Evolutionary conservation across 1,284 basidiomycete genomes (phyloP).

Genomic region (Rhodotorula sp.): DNA sequence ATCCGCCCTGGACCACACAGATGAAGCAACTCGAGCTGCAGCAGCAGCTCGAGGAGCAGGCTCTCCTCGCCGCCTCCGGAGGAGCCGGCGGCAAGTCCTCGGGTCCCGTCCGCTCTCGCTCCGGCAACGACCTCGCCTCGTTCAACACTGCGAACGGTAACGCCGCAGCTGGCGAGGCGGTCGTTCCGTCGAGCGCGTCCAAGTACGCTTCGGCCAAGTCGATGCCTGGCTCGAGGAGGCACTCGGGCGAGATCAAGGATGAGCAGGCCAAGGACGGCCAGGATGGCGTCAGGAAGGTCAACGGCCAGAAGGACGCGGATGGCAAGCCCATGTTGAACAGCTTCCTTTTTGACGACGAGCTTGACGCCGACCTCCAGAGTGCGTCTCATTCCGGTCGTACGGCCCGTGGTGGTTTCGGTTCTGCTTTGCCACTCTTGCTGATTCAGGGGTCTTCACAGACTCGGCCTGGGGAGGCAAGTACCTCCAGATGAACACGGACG

Average conservation of each 20-base stretch:
- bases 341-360: slow-evolving; percentile 82
- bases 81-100: slow-evolving; percentile 39
- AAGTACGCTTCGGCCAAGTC: slow-evolving; percentile 32
- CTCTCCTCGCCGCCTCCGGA: slow-evolving; percentile 45
- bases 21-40: slow-evolving; percentile 42
- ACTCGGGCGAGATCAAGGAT: slow-evolving; percentile 38
- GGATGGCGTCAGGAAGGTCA: slow-evolving; percentile 7
- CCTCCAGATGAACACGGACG: slow-evolving; percentile 78
- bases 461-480: slow-evolving; percentile 70
- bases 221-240: slow-evolving; percentile 39
- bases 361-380: slow-evolving; percentile 83
- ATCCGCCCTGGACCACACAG: background rate
- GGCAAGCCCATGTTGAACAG: slow-evolving; percentile 43
- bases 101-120: slow-evolving; percentile 46
- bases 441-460: slow-evolving; percentile 56
- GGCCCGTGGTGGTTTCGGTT: slow-evolving; percentile 47
- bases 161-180: background rate
- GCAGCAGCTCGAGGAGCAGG: slow-evolving; percentile 41
- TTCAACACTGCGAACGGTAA: slow-evolving; percentile 22
- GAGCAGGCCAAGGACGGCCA: slow-evolving; percentile 16
- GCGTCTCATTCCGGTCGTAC: slow-evolving; percentile 51
- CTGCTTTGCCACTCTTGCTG: background rate
- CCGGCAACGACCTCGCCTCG: slow-evolving; percentile 42
- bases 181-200: background rate
- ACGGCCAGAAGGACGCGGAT: slow-evolving; percentile 25